Conservation (phyloP, 2,329 filamentous ascomycete species). For the Fragosphaeria purpurea region DNA sequence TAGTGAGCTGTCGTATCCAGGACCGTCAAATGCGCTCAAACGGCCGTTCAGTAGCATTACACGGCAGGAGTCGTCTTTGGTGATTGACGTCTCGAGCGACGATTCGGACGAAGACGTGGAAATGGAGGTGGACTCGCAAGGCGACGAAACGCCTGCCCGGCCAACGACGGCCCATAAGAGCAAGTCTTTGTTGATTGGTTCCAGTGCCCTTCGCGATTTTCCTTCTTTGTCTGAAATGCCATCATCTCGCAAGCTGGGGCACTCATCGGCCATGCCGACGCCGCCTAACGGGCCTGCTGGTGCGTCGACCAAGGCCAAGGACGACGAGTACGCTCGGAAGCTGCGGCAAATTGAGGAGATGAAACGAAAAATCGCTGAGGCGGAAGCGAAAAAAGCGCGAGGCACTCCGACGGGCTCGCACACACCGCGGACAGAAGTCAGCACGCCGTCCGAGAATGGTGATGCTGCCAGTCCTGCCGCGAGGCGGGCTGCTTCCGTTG, state of each 20-base stretch:
- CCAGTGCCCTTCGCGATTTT: conserved; percentile 23
- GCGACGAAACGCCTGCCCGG: conserved; percentile 27
- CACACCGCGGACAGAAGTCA: conserved; percentile 17
- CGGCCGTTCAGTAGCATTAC: conserved; percentile 50
- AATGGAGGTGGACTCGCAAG: conserved; percentile 55
- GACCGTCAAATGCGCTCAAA: conserved; percentile 32
- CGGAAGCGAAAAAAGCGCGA: conserved; percentile 43
- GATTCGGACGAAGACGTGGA: conserved; percentile 51
- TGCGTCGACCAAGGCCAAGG: conserved; percentile 22
- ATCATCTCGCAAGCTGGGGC: conserved; percentile 29
- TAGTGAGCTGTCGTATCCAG: conserved; percentile 40
- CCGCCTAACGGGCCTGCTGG: conserved; percentile 26
- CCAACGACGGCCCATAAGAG: conserved; percentile 24
- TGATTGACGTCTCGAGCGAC: conserved; percentile 74
- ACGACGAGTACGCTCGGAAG: conserved; percentile 37
- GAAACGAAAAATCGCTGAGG: conserved; percentile 48
- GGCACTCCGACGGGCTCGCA: conserved; percentile 18
- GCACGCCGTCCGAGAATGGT: conserved; percentile 19
- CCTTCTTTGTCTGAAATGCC: conserved; percentile 31
- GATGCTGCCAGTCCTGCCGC: conserved; percentile 6
- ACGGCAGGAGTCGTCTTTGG: conserved; percentile 50
- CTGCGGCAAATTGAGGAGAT: conserved; percentile 51
- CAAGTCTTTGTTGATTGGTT: conserved; percentile 21
- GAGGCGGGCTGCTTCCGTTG: conserved; percentile 13
- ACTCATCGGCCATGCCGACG: conserved; percentile 27